phyloP scores from a whole-genome alignment of 495 filamentous ascomycete species.

The Neurospora sp. region DNA sequence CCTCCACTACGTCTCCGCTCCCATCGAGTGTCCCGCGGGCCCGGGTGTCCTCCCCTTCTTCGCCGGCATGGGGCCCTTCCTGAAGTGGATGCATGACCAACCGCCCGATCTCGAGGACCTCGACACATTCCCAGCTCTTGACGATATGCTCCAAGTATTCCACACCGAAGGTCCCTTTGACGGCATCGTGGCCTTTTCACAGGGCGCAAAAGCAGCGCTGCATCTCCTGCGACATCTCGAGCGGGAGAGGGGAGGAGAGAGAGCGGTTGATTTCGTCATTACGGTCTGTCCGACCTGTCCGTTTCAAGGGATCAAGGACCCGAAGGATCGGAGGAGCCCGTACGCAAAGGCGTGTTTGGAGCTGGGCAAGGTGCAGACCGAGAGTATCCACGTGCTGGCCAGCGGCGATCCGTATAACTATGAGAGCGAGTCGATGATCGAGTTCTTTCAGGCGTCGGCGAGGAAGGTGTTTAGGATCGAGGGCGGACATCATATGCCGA shows the following conservation, averaged over 20 bases:
- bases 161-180: conserved; percentile 13
- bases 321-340: background rate
- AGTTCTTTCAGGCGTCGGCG: conserved; percentile 11
- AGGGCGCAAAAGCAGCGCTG: conserved; percentile 19
- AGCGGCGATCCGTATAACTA: conserved; percentile 15
- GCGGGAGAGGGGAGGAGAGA: background rate
- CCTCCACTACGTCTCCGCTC: conserved; percentile 13
- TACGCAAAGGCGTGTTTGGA: background rate
- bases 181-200: conserved; percentile 22
- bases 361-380: conserved; percentile 5
- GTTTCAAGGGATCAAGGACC: conserved; percentile 1
- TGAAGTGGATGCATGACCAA: conserved; percentile 15
- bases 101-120: background rate
- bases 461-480: conserved; percentile 11
- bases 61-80: conserved; percentile 14
- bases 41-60: conserved; percentile 21
- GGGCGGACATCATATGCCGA: conserved; percentile 21
- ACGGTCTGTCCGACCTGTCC: conserved; percentile 18
- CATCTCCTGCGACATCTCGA: conserved; percentile 15
- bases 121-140: conserved; percentile 1
- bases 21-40: conserved; percentile 6
- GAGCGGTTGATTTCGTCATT: conserved; percentile 9
- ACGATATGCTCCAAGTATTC: conserved; percentile 1
- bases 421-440: conserved; percentile 17
- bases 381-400: conserved; percentile 19